Percentiles rank a stretch among this genome's conserved stretches.
Conservation (phyloP, 2,329 filamentous ascomycete species). For the Fusarium kyushuense region DNA sequence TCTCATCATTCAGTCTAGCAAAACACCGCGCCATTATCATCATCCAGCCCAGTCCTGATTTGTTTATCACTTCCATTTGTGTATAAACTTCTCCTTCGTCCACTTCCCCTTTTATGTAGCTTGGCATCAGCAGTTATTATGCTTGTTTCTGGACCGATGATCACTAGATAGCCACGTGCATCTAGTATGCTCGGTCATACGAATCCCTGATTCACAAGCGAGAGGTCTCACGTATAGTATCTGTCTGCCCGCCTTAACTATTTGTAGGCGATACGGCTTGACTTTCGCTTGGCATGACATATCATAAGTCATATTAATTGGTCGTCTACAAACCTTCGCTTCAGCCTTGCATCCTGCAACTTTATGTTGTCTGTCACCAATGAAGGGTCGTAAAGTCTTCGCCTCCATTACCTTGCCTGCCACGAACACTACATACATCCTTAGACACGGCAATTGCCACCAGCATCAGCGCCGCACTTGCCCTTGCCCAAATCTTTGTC, state of each 20-base stretch:
- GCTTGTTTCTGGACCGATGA: constrained; percentile 27
- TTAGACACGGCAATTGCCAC: constrained; percentile 31
- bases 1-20: background rate
- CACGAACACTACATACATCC: constrained; percentile 4
- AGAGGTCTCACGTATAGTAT: constrained; percentile 33
- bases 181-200: constrained; percentile 25
- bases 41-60: background rate
- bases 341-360: constrained; percentile 38
- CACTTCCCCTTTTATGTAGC: constrained; percentile 1
- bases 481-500: constrained; percentile 18
- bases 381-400: constrained; percentile 18
- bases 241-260: background rate
- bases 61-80: constrained; percentile 5
- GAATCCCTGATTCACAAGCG: constrained; percentile 38
- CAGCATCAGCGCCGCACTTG: constrained; percentile 10
- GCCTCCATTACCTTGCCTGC: constrained; percentile 1
- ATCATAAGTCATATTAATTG: constrained; percentile 16
- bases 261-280: constrained; percentile 3
- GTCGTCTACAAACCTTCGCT: constrained; percentile 9
- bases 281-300: constrained; percentile 19
- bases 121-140: background rate
- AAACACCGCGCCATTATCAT: constrained; percentile 16
- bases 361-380: constrained; percentile 27
- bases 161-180: constrained; percentile 40
- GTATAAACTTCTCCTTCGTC: constrained; percentile 1